phyloP scores from a whole-genome alignment of 2,329 filamentous ascomycete species.

The Plectosphaerella cucumerina region DNA sequence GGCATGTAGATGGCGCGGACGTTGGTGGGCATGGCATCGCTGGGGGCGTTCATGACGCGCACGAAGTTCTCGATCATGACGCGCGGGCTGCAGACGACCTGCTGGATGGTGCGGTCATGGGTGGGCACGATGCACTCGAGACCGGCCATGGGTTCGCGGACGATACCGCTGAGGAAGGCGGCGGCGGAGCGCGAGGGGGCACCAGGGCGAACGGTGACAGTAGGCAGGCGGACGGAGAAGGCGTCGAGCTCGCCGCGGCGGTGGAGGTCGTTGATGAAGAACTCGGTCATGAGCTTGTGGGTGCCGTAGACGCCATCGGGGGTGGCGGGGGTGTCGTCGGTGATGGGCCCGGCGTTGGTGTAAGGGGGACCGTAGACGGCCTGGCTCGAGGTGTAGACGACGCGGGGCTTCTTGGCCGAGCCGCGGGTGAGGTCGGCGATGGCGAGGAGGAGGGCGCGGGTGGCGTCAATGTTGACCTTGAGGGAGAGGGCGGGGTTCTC shows the following conservation, averaged over 20 bases:
- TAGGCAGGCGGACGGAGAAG: conserved; percentile 52
- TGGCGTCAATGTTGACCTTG: conserved; percentile 49
- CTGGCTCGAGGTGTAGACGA: conserved; percentile 49
- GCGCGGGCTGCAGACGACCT: conserved; percentile 43
- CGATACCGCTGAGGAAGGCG: conserved; percentile 58
- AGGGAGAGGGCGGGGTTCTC: conserved; percentile 49
- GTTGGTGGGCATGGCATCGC: conserved; percentile 31
- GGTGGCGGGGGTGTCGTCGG: conserved; percentile 36
- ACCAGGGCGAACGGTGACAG: conserved; percentile 56
- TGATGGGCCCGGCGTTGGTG: conserved; percentile 40
- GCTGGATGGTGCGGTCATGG: conserved; percentile 24
- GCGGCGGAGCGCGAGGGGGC: conserved; percentile 56
- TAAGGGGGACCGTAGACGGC: conserved; percentile 53
- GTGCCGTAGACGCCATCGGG: conserved; percentile 50
- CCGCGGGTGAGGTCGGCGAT: conserved; percentile 44
- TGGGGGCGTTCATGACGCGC: conserved; percentile 33
- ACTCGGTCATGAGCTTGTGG: conserved; percentile 51
- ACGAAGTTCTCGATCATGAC: conserved; percentile 43
- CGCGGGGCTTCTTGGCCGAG: conserved; percentile 39
- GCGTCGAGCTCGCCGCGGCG: conserved; percentile 53
- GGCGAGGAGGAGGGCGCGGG: conserved; percentile 39
- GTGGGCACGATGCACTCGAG: conserved; percentile 38
- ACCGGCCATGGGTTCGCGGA: conserved; percentile 53
- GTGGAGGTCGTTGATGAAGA: conserved; percentile 43
- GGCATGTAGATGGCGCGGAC: conserved; percentile 46